Evolutionary conservation across 1,284 basidiomycete species (phyloP).

Genomic region (Stereum hirsutum): DNA sequence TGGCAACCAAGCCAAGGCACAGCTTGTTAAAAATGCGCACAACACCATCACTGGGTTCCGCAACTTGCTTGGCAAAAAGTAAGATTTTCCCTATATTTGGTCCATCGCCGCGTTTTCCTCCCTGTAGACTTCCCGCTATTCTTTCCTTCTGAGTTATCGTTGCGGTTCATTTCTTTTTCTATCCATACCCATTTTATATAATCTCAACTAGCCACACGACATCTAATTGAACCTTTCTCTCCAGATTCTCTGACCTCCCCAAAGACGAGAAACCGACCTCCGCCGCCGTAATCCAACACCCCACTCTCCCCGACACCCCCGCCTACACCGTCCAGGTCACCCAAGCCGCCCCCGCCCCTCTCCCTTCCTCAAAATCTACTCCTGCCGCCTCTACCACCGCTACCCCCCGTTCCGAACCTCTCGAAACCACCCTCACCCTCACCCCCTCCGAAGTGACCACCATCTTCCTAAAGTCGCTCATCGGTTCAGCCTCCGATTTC

Average conservation of each 20-base stretch:
- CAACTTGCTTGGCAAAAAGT: slow-evolving; percentile 91
- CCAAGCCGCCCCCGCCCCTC: slow-evolving; percentile 59
- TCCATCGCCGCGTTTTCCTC: not conserved
- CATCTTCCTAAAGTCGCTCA: slow-evolving; percentile 80
- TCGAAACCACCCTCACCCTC: slow-evolving; percentile 65
- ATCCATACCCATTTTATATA: not conserved
- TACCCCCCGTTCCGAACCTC: slow-evolving; percentile 77
- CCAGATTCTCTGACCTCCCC: slow-evolving; percentile 69
- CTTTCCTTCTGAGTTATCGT: too few species aligned
- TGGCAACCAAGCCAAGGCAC: slow-evolving; percentile 91
- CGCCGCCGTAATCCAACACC: slow-evolving; percentile 68
- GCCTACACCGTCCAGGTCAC: slow-evolving; percentile 85
- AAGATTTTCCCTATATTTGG: slow-evolving; percentile 12
- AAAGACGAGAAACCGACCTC: slow-evolving; percentile 43
- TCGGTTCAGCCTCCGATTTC: slow-evolving; percentile 89
- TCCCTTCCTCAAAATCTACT: slow-evolving; percentile 39
- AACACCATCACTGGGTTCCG: slow-evolving; percentile 96
- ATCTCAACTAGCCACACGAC: too few species aligned
- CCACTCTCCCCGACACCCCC: slow-evolving; percentile 63
- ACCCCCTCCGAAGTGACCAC: slow-evolving; percentile 82
- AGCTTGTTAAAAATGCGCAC: slow-evolving; percentile 90
- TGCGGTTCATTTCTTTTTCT: not conserved
- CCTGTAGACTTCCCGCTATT: too few species aligned
- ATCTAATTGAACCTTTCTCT: slow-evolving; percentile 1
- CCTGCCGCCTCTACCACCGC: slow-evolving; percentile 62